Evolutionary conservation across 2,329 filamentous ascomycete species (phyloP).

Genomic region (Phyllosticta capitalensis): DNA sequence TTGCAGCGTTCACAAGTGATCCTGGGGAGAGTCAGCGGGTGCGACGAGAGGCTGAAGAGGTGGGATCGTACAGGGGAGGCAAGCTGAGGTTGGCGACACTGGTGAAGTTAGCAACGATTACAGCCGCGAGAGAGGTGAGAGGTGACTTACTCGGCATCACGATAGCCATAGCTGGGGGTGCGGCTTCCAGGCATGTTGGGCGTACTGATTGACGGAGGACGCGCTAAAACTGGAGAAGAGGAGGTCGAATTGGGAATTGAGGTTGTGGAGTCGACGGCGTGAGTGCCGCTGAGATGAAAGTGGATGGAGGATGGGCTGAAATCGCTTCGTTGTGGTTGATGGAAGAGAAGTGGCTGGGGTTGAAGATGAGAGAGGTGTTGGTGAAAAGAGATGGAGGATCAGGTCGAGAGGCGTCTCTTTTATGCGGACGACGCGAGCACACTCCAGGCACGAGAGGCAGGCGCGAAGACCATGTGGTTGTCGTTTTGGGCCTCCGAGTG

Average conservation of each 20-base stretch:
- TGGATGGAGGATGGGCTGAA: too few species aligned
- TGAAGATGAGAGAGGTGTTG: neutral
- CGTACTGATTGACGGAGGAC: neutral
- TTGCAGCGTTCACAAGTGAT: slow-evolving; percentile 40
- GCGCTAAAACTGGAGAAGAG: neutral
- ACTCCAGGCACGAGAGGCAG: too few species aligned
- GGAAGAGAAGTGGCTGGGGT: neutral
- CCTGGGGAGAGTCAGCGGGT: slow-evolving; percentile 17
- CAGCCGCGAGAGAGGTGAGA: too few species aligned
- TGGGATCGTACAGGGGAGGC: slow-evolving; percentile 4
- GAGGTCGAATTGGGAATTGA: too few species aligned
- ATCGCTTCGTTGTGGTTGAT: neutral
- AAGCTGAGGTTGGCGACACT: neutral
- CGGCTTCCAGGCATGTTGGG: neutral
- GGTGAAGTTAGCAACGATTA: neutral
- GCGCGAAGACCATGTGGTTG: too few species aligned
- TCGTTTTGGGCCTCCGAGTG: too few species aligned
- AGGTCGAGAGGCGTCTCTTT: too few species aligned
- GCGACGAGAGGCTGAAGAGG: neutral
- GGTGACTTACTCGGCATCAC: neutral
- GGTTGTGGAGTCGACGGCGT: neutral
- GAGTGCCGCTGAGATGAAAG: neutral
- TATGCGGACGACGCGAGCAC: too few species aligned
- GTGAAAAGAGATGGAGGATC: too few species aligned
- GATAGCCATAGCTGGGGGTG: neutral